phyloP scores from a whole-genome alignment of 2,329 filamentous ascomycete species.

The Aspergillus ochraceus region DNA sequence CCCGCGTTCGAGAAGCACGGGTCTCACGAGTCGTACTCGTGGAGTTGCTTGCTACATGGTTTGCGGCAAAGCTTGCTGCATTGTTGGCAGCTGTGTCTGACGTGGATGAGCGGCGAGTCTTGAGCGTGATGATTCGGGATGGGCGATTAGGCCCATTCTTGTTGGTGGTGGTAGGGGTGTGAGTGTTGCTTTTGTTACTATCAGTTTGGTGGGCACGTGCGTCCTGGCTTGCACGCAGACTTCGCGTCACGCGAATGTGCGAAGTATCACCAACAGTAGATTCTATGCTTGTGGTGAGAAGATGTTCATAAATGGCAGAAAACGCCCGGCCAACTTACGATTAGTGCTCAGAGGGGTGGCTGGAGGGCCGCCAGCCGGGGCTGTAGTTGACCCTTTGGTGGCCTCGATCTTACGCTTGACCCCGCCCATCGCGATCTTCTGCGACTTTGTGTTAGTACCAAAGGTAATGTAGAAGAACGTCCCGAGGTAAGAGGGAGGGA shows the following conservation, averaged over 20 bases:
- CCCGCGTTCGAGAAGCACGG: conserved; percentile 23
- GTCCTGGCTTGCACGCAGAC: conserved; percentile 24
- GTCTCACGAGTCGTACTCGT: conserved; percentile 22
- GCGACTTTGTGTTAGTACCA: conserved; percentile 5
- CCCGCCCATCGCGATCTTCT: conserved; percentile 37
- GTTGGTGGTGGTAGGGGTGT: conserved; percentile 4
- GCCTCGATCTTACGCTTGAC: conserved; percentile 35
- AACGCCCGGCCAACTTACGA: conserved; percentile 21
- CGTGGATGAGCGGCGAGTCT: conserved; percentile 16
- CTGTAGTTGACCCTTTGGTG: conserved; percentile 21
- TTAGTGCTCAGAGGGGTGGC: conserved; percentile 21
- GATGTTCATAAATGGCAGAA: background rate
- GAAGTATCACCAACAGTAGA: conserved; percentile 14
- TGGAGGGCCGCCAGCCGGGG: conserved; percentile 16
- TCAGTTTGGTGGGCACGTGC: conserved; percentile 21
- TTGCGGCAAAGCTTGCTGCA: conserved; percentile 5
- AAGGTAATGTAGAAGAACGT: background rate
- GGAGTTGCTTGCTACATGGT: background rate
- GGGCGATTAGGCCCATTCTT: conserved; percentile 15
- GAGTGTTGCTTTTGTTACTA: conserved; percentile 13
- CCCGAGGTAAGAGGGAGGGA: background rate
- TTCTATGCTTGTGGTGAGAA: conserved; percentile 19
- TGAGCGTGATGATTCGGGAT: conserved; percentile 25
- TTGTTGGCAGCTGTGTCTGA: conserved; percentile 11
- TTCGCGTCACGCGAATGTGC: conserved; percentile 23